Evolutionary conservation across 495 filamentous ascomycete genomes (phyloP), one percentile per base, ranked within the genome.

Genomic region (Jackrogersella minutella): DNA sequence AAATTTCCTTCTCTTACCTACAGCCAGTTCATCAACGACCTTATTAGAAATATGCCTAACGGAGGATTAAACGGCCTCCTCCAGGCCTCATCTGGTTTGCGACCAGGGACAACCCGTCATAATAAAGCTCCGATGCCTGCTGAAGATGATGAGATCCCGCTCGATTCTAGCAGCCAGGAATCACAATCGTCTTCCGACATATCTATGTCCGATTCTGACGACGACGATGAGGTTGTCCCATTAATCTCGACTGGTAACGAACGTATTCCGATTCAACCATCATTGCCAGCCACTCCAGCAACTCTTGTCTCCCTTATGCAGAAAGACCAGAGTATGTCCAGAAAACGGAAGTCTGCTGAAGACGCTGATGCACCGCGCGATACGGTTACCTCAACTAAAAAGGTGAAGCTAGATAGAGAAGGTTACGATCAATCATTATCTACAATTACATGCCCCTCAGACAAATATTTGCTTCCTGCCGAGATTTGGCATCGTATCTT

Each of bases 401-500:
- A 72, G 62, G 57, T 77, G 56, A 81, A 76, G 70, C 34, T 80
- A 57, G 71, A 76, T 52, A 66, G 63, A 26, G 62, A 62, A 14
- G 28, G 31, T 34, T 31, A 9, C 34, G 34, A 17, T 16, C 33
- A 31, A 24, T 14, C 26, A 9, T 19, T 13, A 21, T 54, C 54
- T 37, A 16, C 31, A 24, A 33, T 26, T n/a, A 9, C 26, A 30
- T 31, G 50, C 68, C 41, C 64, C 17, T 50, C 36, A 31, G 51
- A 81, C 63, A 76, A 71, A 69, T 80, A 77, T 73, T 68, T 74
- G 41, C 73, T 87, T 21, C 77, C 82, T 56, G 62, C 77, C 19
- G 82, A 85, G 70, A 71, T 86, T 40, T 87, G 84, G 84, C 82
- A 86, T 70, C 78, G 77, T 63, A 77, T 84, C 57, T 86, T 87